Percentiles rank a stretch among this genome's conserved stretches.
phyloP scores from a whole-genome alignment of 2,329 filamentous ascomycete genomes.

The Cercospora nicotianae region DNA sequence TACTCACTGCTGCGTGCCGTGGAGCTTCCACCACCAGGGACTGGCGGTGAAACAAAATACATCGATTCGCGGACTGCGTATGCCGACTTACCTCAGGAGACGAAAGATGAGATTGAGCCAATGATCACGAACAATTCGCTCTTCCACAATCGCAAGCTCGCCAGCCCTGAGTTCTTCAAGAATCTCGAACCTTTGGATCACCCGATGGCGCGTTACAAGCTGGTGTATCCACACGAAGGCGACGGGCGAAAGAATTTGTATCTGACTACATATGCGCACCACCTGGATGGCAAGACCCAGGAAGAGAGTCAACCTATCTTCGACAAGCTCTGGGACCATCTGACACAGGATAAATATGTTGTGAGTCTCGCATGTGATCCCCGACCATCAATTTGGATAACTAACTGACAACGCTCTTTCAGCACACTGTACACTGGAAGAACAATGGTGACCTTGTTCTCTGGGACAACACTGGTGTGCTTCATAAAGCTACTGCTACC shows the following conservation, averaged over 20 bases:
- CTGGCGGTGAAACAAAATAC: conserved; percentile 56
- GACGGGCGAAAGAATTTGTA: conserved; percentile 56
- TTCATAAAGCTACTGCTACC: conserved; percentile 55
- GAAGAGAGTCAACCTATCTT: conserved; percentile 42
- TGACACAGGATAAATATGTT: conserved; percentile 50
- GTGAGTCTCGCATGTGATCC: conserved; percentile 47
- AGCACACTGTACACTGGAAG: conserved; percentile 43
- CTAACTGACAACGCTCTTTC: background rate
- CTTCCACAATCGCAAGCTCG: conserved; percentile 55
- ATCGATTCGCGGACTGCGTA: conserved; percentile 56
- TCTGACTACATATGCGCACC: conserved; percentile 55
- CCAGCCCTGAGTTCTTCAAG: conserved; percentile 51
- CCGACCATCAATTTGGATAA: background rate
- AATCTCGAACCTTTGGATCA: conserved; percentile 46
- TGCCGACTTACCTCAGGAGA: conserved; percentile 45
- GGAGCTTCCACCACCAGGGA: conserved; percentile 49
- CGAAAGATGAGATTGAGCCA: conserved; percentile 34
- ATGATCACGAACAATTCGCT: conserved; percentile 48
- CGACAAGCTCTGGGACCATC: conserved; percentile 49
- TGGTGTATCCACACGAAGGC: conserved; percentile 55
- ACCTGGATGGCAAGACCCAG: conserved; percentile 48
- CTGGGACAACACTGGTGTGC: conserved; percentile 60
- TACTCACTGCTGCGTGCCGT: conserved; percentile 55
- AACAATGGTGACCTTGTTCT: conserved; percentile 54
- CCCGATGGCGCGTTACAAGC: conserved; percentile 48